These are phyloP conservation scores for Claviceps fusiformis DNA, from an alignment of 2,329 filamentous ascomycete genomes.

Conservation along the genomic window DNA sequence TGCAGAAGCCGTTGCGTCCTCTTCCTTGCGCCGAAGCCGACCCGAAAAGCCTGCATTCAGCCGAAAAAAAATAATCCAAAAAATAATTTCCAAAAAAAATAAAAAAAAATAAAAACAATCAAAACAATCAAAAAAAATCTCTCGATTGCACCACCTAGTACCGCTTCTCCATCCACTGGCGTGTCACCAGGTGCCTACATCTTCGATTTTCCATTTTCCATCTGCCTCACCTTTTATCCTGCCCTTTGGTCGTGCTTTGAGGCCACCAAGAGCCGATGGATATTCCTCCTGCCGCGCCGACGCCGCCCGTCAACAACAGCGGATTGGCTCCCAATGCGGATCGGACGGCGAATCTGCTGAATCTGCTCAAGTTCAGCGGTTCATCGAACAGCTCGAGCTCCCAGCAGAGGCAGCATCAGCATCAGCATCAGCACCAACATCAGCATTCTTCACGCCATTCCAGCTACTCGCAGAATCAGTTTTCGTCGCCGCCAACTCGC, in stretches of 20 bases:
- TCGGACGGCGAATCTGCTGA: constrained; percentile 42
- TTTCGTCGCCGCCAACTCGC: constrained; percentile 20
- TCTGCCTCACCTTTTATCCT: neutral
- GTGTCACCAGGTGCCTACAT: neutral
- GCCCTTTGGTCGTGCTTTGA: neutral
- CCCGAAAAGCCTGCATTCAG: neutral
- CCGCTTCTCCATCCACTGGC: neutral
- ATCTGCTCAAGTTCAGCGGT: constrained; percentile 47
- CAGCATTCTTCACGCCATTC: constrained; percentile 10
- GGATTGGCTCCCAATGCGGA: constrained; percentile 27
- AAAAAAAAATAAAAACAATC: too few relatives aligned
- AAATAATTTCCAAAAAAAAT: too few relatives aligned
- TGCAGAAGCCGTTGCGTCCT: neutral
- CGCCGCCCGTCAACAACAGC: constrained; percentile 28
- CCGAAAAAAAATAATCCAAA: neutral
- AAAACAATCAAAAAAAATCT: too few relatives aligned
- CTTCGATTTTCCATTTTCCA: constrained; percentile 1
- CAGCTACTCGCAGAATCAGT: constrained; percentile 10
- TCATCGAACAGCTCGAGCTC: constrained; percentile 16
- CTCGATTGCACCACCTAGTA: neutral
- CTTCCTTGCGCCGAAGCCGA: neutral
- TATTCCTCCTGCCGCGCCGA: constrained; percentile 40
- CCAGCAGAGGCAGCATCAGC: constrained; percentile 16
- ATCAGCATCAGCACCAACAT: constrained; percentile 12
- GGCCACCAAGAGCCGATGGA: constrained; percentile 20